Percentiles rank a stretch among this genome's conserved stretches.
phyloP scores from a whole-genome alignment of 305 asterid genomes.

The Fraxinus baroniana region DNA sequence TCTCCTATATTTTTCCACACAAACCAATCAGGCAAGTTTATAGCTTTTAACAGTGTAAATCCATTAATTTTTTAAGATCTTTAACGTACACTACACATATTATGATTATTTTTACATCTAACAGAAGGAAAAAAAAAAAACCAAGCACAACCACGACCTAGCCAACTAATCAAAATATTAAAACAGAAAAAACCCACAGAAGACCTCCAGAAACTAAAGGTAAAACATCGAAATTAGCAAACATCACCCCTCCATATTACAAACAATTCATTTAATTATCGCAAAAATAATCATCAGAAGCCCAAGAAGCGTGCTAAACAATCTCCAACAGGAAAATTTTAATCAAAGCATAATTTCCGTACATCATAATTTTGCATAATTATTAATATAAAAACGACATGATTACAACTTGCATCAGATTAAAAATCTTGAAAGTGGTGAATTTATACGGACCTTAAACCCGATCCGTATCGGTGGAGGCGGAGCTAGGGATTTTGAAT shows the following conservation, averaged over 20 bases:
- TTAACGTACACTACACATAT: background rate
- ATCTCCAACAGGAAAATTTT: background rate
- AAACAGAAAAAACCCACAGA: background rate
- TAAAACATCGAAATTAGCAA: background rate
- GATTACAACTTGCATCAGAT: background rate
- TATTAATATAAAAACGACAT: background rate
- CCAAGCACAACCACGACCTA: background rate
- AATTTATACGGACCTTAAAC: slow-evolving; percentile 24
- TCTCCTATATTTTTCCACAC: background rate
- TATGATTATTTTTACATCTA: background rate
- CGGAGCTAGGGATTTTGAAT: slow-evolving; percentile 1
- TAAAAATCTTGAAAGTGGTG: background rate
- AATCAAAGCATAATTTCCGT: slow-evolving; percentile 20
- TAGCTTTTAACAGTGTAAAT: background rate
- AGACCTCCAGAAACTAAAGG: background rate
- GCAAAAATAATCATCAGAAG: background rate
- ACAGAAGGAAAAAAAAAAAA: background rate
- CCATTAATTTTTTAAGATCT: background rate
- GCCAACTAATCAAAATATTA: slow-evolving; percentile 20
- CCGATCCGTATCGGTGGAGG: slow-evolving; percentile 15
- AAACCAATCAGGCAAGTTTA: background rate
- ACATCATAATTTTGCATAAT: slow-evolving; percentile 11
- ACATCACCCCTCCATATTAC: background rate
- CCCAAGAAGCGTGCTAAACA: slow-evolving; percentile 22
- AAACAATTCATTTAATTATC: background rate